Evolutionary conservation across 345 rosid genomes (phyloP), one percentile per base, ranked within the genome.

Genomic region (Populus davidiana): DNA sequence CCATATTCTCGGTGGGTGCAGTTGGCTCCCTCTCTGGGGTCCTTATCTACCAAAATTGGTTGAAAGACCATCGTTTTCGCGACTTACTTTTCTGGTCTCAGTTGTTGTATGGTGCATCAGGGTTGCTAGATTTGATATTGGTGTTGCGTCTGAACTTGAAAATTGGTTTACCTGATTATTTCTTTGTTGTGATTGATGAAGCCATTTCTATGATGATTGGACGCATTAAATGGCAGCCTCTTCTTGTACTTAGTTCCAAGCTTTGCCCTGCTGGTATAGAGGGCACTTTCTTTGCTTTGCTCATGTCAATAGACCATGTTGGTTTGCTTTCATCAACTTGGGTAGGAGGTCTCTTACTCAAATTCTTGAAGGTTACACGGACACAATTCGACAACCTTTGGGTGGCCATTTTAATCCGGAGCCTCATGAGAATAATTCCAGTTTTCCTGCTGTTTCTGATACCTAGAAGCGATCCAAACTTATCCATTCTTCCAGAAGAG

Each of bases 191-290:
- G 74, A 79, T 89, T 31, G 97, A 92, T 69, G 93, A 88, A 75
- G 85, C 79, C 17, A 73, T 84, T 62, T 78, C 91, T 23, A 81
- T 69, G 70, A 79, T 92, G 91, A 87, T 92, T 76, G 80, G 86
- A 67, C 85, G 90, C 44, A 78, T 92, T 69, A 90, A 90, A 72
- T 87, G 91, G 94, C 84, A 89, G 88, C 97, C 92, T 2, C 81
- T 90, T 18, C 91, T 89, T 63, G 97, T 89, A n/a, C 89, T 90
- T 8, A 86, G 94, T 67, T 87, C 97, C 74, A 92, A 90, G 91
- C 89, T 92, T 67, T 89, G 91, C 76, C 97, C 94, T 39, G 62
- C 87, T 25, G 94, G 97, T 20, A 89, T 87, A 79, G 94, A 90
- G 75, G 97, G 92, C 73, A 92, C 94, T 31, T 92, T 90, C 84